These are phyloP conservation scores for Myxozyma melibiosi DNA, from an alignment of 805 yeast genomes.

Conservation along the genomic window DNA sequence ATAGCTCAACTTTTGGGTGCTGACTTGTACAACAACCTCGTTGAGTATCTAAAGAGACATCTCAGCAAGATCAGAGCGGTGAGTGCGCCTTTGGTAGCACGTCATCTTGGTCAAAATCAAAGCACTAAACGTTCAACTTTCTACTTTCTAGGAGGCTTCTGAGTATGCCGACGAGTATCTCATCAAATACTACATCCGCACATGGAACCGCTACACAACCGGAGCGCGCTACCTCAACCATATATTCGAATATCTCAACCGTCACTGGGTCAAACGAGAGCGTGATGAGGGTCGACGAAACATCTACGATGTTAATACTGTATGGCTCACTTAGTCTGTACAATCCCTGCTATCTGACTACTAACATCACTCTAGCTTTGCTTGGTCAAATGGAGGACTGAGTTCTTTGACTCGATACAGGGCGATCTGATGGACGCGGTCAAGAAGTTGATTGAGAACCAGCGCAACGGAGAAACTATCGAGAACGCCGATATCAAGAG, in stretches of 20 bases:
- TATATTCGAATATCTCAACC: slow-evolving; percentile 91
- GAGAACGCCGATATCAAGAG: slow-evolving; percentile 65
- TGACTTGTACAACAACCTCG: slow-evolving; percentile 76
- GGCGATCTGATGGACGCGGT: slow-evolving; percentile 66
- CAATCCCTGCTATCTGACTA: neutral
- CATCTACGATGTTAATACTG: slow-evolving; percentile 86
- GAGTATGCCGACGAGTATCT: slow-evolving; percentile 65
- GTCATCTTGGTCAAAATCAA: neutral
- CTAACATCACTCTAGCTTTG: slow-evolving; percentile 49
- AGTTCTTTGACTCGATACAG: slow-evolving; percentile 71
- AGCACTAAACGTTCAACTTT: neutral
- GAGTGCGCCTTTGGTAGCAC: slow-evolving; percentile 8
- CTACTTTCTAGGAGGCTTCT: slow-evolving; percentile 44
- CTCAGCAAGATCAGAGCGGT: slow-evolving; percentile 37
- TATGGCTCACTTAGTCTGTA: slow-evolving; percentile 1
- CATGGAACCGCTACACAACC: slow-evolving; percentile 85
- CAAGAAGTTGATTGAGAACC: slow-evolving; percentile 71
- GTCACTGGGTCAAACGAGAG: slow-evolving; percentile 97
- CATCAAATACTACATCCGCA: slow-evolving; percentile 77
- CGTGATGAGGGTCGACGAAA: slow-evolving; percentile 89
- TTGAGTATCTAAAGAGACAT: slow-evolving; percentile 64
- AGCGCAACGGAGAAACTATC: slow-evolving; percentile 76
- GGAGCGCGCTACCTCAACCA: slow-evolving; percentile 93
- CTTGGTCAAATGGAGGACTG: slow-evolving; percentile 82
- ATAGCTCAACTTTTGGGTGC: slow-evolving; percentile 73